phyloP scores from a whole-genome alignment of 139 green algal species.

The Picochlorum costavermella region DNA sequence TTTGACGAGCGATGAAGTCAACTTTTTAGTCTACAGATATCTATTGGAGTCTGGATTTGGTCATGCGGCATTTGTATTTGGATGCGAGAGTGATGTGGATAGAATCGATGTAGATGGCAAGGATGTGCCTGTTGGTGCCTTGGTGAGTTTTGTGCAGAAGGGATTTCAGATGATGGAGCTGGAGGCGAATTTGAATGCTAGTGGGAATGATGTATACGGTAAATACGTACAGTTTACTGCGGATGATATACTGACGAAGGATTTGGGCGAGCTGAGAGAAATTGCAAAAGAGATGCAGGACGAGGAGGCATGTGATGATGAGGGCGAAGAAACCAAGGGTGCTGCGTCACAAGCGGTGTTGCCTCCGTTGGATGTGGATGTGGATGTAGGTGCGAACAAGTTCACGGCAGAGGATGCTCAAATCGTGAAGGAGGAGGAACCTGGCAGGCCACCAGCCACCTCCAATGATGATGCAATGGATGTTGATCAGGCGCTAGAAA shows the following conservation, averaged over 20 bases:
- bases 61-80: slow-evolving; percentile 91
- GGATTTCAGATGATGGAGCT: slow-evolving; percentile 95
- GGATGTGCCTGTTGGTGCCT: slow-evolving; percentile 78
- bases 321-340: too few relatives aligned
- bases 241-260: slow-evolving; percentile 80
- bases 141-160: slow-evolving; percentile 94
- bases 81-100: slow-evolving; percentile 69
- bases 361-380: too few relatives aligned
- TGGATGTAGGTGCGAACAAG: too few relatives aligned
- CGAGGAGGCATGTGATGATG: not conserved
- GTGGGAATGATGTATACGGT: slow-evolving; percentile 60
- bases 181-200: slow-evolving; percentile 89
- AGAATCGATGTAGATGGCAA: slow-evolving; percentile 60
- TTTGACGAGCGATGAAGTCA: slow-evolving; percentile 80
- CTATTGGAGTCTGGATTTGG: slow-evolving; percentile 89
- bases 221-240: slow-evolving; percentile 80
- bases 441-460: too few relatives aligned
- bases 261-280: slow-evolving; percentile 71
- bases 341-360: too few relatives aligned
- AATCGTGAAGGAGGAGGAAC: too few relatives aligned
- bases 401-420: too few relatives aligned
- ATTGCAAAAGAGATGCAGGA: slow-evolving; percentile 16
- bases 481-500: too few relatives aligned
- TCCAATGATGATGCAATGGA: too few relatives aligned
- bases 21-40: slow-evolving; percentile 93